phyloP scores from a whole-genome alignment of 257 asterid genomes.

The Solanum megistacrolobum region DNA sequence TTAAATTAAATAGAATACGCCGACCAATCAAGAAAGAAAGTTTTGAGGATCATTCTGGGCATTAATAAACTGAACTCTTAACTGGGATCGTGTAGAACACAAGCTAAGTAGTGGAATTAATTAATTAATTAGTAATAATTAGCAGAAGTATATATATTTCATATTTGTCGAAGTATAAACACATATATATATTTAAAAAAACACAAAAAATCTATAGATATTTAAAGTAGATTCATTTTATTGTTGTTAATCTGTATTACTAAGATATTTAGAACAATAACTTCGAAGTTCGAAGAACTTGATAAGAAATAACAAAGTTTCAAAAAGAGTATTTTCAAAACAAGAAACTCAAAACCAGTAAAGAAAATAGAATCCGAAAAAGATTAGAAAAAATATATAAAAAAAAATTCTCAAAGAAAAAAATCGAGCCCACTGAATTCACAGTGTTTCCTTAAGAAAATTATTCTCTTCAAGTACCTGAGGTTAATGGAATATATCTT shows the following conservation, averaged over 20 bases:
- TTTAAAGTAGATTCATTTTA: no score
- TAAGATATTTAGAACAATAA: no score
- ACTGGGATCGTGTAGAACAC: constrained; percentile 19
- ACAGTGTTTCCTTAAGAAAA: no score
- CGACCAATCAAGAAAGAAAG: constrained; percentile 43
- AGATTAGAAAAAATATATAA: no score
- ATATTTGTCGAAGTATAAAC: background rate
- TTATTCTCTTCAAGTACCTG: rapidly evolving
- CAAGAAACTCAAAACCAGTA: no score
- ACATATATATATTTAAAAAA: background rate
- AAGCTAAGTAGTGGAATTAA: constrained; percentile 5
- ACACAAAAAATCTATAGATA: background rate
- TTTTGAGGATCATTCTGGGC: background rate
- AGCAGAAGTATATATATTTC: background rate
- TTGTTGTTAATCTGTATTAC: no score
- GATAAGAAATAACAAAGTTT: no score
- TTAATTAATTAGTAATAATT: background rate
- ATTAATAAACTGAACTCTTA: background rate
- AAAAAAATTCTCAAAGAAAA: no score
- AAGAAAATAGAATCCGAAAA: no score
- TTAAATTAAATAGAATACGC: constrained; percentile 3
- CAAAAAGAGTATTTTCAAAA: no score
- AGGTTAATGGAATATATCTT: background rate
- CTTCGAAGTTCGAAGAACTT: no score
- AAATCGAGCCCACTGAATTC: no score